These are phyloP conservation scores for Neurospora sp. DNA, from an alignment of 495 filamentous ascomycete genomes.

Conservation along the genomic window DNA sequence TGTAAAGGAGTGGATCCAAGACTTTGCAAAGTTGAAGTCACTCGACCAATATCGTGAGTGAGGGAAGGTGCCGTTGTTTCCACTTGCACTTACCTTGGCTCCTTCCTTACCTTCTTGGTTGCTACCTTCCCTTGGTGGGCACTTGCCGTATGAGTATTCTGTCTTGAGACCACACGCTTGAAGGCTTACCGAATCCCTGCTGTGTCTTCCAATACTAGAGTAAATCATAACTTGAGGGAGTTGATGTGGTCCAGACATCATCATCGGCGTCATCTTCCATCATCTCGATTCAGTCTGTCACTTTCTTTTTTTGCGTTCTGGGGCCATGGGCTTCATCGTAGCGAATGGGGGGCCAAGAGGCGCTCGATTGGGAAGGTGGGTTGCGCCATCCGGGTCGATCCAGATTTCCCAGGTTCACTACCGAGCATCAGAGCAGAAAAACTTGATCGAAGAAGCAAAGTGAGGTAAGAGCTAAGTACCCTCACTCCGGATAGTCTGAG, in stretches of 20 bases:
- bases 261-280: not conserved
- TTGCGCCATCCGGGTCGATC: not conserved
- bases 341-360: slow-evolving; percentile 4
- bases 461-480: not conserved
- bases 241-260: not conserved
- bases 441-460: not conserved
- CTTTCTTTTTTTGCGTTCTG: not conserved
- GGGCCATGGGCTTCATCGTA: not conserved
- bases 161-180: not conserved
- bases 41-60: not conserved
- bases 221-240: not conserved
- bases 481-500: not conserved
- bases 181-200: not conserved
- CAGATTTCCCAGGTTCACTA: not conserved
- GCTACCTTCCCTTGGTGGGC: not conserved
- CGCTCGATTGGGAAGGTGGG: slow-evolving; percentile 9
- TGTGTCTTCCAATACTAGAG: not conserved
- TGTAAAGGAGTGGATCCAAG: not conserved
- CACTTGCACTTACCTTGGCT: not conserved
- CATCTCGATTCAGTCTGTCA: not conserved
- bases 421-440: not conserved
- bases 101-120: not conserved
- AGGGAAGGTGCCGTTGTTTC: not conserved
- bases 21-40: not conserved
- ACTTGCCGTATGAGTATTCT: not conserved